A percentile compares a stretch with the other conserved stretches of the same genome.
Evolutionary conservation across 2,329 filamentous ascomycete genomes (phyloP).

Genomic region (Juglanconis juglandina): DNA sequence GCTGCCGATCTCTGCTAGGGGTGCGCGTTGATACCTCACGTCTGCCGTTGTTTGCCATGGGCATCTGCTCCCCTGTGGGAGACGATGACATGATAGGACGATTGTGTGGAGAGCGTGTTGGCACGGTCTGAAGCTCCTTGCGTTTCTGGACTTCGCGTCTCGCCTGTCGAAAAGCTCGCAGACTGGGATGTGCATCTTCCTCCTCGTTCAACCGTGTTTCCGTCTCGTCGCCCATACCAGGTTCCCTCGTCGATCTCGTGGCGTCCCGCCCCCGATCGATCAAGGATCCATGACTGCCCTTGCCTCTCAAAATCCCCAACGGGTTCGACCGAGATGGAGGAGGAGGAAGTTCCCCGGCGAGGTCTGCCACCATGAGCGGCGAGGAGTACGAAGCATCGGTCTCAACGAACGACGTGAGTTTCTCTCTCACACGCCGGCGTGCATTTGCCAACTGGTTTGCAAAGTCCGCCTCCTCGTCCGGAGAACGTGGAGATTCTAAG

Average conservation of each 20-base stretch:
- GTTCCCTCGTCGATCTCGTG: conserved; percentile 59
- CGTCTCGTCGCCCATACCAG: conserved; percentile 46
- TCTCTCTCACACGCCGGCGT: conserved; percentile 69
- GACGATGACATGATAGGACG: conserved; percentile 1
- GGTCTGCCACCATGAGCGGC: conserved; percentile 29
- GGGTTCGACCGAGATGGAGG: conserved; percentile 47
- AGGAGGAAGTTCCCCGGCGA: conserved; percentile 29
- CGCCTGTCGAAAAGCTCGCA: conserved; percentile 56
- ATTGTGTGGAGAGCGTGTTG: conserved; percentile 30
- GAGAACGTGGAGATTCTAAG: conserved; percentile 8
- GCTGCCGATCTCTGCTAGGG: conserved; percentile 42
- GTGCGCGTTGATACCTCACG: conserved; percentile 26
- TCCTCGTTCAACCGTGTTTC: conserved; percentile 28
- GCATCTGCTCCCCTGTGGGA: neutral
- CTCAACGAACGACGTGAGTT: conserved; percentile 66
- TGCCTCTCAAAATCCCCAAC: conserved; percentile 61
- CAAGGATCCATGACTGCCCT: conserved; percentile 52
- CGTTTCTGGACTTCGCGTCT: conserved; percentile 54
- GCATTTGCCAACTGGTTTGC: conserved; percentile 69
- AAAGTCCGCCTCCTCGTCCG: conserved; percentile 64
- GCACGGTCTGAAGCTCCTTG: conserved; percentile 49
- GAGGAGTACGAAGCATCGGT: conserved; percentile 50
- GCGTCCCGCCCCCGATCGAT: conserved; percentile 38
- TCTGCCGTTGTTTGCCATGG: conserved; percentile 10
- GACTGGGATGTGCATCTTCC: conserved; percentile 45